Evolutionary conservation across 257 asterid genomes (phyloP).

Genomic region (Verbascum thapsus): DNA sequence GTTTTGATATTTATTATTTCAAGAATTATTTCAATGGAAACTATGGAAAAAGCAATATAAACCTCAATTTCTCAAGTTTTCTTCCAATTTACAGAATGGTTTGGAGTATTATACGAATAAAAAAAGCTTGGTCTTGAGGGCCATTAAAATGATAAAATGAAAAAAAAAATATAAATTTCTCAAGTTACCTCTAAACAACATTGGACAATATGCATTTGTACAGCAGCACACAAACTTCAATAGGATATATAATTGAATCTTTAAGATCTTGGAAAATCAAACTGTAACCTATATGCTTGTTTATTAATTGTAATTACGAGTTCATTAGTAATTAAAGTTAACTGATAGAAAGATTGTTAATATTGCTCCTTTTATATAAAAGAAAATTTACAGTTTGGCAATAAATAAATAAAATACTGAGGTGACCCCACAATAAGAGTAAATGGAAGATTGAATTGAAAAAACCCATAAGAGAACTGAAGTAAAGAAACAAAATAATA

Average conservation of each 20-base stretch:
- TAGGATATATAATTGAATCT: neutral
- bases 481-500: conserved; percentile 17
- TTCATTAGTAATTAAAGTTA: neutral
- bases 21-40: neutral
- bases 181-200: too few species aligned
- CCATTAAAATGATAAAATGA: too few species aligned
- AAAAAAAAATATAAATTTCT: too few species aligned
- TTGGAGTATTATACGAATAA: too few species aligned
- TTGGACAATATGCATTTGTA: too few species aligned
- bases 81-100: neutral
- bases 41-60: neutral
- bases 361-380: neutral
- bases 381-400: neutral
- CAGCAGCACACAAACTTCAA: too few species aligned
- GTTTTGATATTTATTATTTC: too few species aligned
- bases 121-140: too few species aligned
- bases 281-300: neutral
- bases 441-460: neutral
- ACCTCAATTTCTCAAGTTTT: neutral
- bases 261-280: conserved; percentile 15
- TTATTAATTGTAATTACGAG: neutral
- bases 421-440: neutral
- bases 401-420: conserved; percentile 24
- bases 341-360: conserved; percentile 13
- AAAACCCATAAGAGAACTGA: conserved; percentile 19